Conservation (phyloP, 495 filamentous ascomycete genomes). For the Hypoxylon trugodes region DNA sequence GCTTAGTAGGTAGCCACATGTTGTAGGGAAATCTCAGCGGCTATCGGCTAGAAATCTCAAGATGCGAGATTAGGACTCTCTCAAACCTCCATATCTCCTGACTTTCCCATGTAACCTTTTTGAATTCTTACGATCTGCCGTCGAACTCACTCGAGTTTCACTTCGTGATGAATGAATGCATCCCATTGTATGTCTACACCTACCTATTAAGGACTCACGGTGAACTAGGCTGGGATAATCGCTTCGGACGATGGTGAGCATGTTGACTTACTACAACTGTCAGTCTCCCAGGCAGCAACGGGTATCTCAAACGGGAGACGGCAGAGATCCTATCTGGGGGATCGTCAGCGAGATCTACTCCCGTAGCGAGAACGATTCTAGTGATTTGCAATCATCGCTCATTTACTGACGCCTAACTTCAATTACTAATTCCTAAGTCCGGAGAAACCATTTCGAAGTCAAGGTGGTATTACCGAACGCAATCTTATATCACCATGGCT, state of each 20-base stretch:
- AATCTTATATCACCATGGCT: not conserved
- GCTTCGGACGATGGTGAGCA: not conserved
- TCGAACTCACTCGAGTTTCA: not conserved
- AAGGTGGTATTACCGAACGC: constrained; percentile 15
- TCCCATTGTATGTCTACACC: not conserved
- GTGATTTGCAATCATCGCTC: constrained; percentile 4
- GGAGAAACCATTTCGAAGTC: constrained; percentile 2
- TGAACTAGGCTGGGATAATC: too few relatives aligned
- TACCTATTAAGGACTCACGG: not conserved
- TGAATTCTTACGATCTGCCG: not conserved
- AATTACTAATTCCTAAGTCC: not conserved
- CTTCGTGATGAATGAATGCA: not conserved
- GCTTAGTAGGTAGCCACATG: not conserved
- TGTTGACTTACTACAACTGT: not conserved
- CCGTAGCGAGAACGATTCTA: not conserved
- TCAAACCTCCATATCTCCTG: too few relatives aligned
- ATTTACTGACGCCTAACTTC: not conserved
- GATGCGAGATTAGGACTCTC: constrained; percentile 1
- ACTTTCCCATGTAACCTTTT: not conserved
- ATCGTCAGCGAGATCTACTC: constrained; percentile 10
- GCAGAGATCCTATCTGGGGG: constrained; percentile 1
- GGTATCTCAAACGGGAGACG: not conserved
- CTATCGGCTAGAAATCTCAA: not conserved
- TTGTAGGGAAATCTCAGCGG: constrained; percentile 3
- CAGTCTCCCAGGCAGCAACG: not conserved